Conservation (phyloP, 2,329 filamentous ascomycete genomes). For the Pseudopithomyces maydicus region DNA sequence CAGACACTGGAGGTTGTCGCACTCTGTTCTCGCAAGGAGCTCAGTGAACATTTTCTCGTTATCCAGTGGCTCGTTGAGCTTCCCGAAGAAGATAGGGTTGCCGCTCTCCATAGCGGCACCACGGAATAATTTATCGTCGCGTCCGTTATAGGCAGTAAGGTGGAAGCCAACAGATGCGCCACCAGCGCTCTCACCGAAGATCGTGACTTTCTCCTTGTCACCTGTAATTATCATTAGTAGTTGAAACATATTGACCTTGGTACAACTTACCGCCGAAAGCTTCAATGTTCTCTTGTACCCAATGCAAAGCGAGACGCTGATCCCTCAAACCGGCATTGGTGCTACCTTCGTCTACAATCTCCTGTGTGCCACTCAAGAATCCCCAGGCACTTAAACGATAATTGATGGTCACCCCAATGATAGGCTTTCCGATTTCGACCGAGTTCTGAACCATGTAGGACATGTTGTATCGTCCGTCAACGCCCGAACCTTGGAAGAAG, state of each 20-base stretch:
- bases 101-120: conserved; percentile 41
- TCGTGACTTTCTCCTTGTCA: conserved; percentile 49
- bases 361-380: conserved; percentile 59
- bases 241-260: conserved; percentile 23
- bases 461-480: conserved; percentile 60
- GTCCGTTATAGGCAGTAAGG: conserved; percentile 40
- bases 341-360: conserved; percentile 48
- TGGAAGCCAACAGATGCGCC: conserved; percentile 51
- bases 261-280: conserved; percentile 48
- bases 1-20: conserved; percentile 50
- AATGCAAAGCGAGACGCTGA: conserved; percentile 53
- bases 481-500: conserved; percentile 53
- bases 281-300: conserved; percentile 51
- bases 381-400: conserved; percentile 66
- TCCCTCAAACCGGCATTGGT: conserved; percentile 54
- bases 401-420: conserved; percentile 52
- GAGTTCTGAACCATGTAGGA: conserved; percentile 55
- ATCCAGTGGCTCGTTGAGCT: conserved; percentile 19
- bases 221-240: conserved; percentile 39
- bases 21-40: conserved; percentile 13
- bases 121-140: conserved; percentile 39
- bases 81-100: conserved; percentile 14
- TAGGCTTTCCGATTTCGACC: conserved; percentile 51
- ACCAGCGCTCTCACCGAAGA: conserved; percentile 53
- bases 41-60: conserved; percentile 25